A percentile compares a stretch with the other conserved stretches of the same genome.
phyloP scores from a whole-genome alignment of 108 stramenopile species.

The Cyclotella distinguenda region DNA sequence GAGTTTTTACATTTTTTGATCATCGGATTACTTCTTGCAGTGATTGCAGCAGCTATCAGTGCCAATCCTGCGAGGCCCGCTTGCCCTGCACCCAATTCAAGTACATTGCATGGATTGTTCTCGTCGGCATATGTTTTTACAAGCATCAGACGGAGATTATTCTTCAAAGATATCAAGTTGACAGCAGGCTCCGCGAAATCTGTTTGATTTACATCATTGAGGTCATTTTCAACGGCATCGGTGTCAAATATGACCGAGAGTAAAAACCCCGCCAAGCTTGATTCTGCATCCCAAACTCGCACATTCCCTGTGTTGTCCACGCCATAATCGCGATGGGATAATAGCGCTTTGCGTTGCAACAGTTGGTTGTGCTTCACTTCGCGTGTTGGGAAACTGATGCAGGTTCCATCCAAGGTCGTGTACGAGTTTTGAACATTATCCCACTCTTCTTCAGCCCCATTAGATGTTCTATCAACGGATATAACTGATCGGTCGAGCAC shows the following conservation, averaged over 20 bases:
- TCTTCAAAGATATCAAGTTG: conserved; percentile 2
- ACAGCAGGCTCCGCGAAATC: not conserved
- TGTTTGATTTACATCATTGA: not conserved
- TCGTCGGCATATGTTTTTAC: not conserved
- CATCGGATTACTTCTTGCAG: not conserved
- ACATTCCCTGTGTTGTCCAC: conserved; percentile 84
- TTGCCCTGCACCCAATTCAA: conserved; percentile 81
- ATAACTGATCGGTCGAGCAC: conserved; percentile 39
- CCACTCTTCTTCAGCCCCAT: conserved; percentile 2
- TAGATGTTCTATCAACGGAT: not conserved
- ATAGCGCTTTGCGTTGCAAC: conserved; percentile 10
- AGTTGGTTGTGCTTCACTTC: conserved; percentile 21
- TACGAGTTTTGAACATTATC: conserved; percentile 32
- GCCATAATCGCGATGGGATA: conserved; percentile 56
- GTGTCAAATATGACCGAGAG: conserved; percentile 22
- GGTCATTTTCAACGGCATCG: not conserved
- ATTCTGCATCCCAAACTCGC: conserved; percentile 82
- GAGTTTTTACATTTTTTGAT: not conserved
- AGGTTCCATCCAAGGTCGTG: conserved; percentile 1
- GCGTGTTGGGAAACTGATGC: conserved; percentile 29
- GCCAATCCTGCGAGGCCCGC: conserved; percentile 70
- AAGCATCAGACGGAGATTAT: conserved; percentile 17
- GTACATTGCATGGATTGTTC: conserved; percentile 28
- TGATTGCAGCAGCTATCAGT: conserved; percentile 24
- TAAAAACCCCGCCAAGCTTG: conserved; percentile 53